Evolutionary conservation across 1,139 yeast genomes (phyloP), one percentile per base, ranked within the genome.

Genomic region (Saccharomycopsis phalli): DNA sequence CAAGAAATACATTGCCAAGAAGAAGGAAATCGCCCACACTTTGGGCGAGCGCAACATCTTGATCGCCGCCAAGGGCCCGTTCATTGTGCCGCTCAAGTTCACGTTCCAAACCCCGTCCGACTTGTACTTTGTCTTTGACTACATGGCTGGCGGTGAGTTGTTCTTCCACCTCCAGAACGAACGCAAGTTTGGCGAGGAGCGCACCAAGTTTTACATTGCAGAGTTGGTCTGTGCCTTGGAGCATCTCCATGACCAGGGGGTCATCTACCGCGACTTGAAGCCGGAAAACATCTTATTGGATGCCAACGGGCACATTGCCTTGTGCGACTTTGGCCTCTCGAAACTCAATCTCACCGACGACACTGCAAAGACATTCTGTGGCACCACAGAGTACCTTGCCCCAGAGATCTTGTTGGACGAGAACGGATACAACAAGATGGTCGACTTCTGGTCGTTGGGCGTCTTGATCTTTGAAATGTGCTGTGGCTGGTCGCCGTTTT

Each of bases 401-500:
- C 93, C 93, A 2, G 93, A 81, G 57, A 81, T 81, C 13, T 64
- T 81, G 47, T 63, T 81, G 39, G 91, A 81, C 59, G 97, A 91
- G 60, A 67, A 80, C 28, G 93, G 93, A 25, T 81, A 81, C 59
- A 81, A 91, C 27, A 80, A 81, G 55, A 81, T 81, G 91, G 91
- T 81, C 53, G 93, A 81, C 60, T 81, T 81, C 52, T 81, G 93
- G 93, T 79, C 88, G 2, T 62, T 81, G 45, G 93, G 93, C 47
- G 91, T 81, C 6, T 65, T 81, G 46, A 80, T 81, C 34, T 81
- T 81, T 58, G 93, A 81, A 61, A 81, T 81, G 91, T 80, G 96
- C 60, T 91, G 97, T 63, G 98, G 98, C 32, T 91, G 97, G 97
- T 82, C 95, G n/a, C 98, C 98, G 41, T 91, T 91, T 59, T 88